Conservation (phyloP, 139 green algal species). For the Ulvella scutata region DNA sequence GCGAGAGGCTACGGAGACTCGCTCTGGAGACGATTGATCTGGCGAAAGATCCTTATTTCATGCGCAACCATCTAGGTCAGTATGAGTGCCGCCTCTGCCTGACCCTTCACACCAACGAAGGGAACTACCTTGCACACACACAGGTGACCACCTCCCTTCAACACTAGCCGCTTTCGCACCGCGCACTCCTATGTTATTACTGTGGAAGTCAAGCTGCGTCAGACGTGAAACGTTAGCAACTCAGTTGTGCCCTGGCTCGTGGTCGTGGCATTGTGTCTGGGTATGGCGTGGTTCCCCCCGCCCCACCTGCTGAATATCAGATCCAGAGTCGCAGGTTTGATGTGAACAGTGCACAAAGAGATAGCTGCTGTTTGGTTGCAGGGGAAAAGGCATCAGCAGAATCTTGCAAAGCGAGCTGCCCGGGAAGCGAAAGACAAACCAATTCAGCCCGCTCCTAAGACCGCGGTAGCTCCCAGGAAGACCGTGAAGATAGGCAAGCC, state of each 20-base stretch:
- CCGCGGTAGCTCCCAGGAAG: slow-evolving; percentile 46
- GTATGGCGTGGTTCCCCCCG: too few relatives aligned
- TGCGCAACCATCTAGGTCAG: slow-evolving; percentile 94
- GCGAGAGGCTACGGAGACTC: slow-evolving; percentile 83
- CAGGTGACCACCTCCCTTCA: slow-evolving; percentile 33
- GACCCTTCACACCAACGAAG: slow-evolving; percentile 97
- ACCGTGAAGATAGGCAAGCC: slow-evolving; percentile 93
- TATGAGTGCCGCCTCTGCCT: slow-evolving; percentile 97
- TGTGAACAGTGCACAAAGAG: too few relatives aligned
- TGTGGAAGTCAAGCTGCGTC: too few relatives aligned
- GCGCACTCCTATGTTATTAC: too few relatives aligned
- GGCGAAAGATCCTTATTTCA: slow-evolving; percentile 97
- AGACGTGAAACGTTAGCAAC: too few relatives aligned
- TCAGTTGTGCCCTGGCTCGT: too few relatives aligned
- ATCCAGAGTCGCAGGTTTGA: too few relatives aligned
- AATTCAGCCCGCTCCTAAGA: slow-evolving; percentile 42
- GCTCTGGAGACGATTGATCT: slow-evolving; percentile 98
- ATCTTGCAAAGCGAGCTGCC: slow-evolving; percentile 94
- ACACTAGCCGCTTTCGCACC: not conserved
- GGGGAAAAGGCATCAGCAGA: slow-evolving; percentile 95
- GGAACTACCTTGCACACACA: slow-evolving; percentile 98
- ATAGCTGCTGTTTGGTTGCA: slow-evolving; percentile 13
- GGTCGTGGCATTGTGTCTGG: too few relatives aligned
- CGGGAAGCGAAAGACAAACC: slow-evolving; percentile 77
- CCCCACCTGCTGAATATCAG: too few relatives aligned